A percentile compares a stretch with the other conserved stretches of the same genome.
These are phyloP conservation scores for Davidsoniella neocaledoniae DNA, from an alignment of 2,329 filamentous ascomycete genomes.

Conservation along the genomic window DNA sequence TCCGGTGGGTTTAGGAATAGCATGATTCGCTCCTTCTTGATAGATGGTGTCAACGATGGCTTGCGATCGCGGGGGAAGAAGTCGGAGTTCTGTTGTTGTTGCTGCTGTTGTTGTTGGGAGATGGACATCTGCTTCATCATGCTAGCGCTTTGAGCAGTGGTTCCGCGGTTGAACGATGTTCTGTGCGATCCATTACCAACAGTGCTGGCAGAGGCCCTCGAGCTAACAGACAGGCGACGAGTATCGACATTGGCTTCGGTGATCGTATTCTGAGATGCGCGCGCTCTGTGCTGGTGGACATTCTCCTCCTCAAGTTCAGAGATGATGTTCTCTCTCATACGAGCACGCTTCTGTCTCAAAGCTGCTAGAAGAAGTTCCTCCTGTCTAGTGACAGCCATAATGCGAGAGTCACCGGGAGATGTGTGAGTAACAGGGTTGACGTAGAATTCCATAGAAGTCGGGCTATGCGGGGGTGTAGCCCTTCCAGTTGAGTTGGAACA, in stretches of 20 bases:
- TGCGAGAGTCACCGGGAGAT: conserved; percentile 23
- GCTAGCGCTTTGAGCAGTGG: neutral
- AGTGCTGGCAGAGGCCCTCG: conserved; percentile 6
- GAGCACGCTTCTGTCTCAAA: conserved; percentile 37
- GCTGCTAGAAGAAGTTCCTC: conserved; percentile 42
- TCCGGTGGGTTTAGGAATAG: conserved; percentile 11
- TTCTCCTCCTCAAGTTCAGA: conserved; percentile 24
- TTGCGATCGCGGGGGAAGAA: conserved; percentile 5
- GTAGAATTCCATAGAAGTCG: conserved; percentile 33
- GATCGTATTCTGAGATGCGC: conserved; percentile 1
- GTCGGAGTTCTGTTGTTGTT: neutral
- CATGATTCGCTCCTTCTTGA: conserved; percentile 11
- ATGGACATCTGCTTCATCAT: neutral
- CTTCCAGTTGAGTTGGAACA: conserved; percentile 21
- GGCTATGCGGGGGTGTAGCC: conserved; percentile 34
- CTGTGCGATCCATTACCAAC: conserved; percentile 7
- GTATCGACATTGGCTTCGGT: neutral
- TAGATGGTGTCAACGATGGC: conserved; percentile 3
- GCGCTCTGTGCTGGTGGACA: conserved; percentile 2
- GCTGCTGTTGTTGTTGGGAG: conserved; percentile 14
- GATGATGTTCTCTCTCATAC: conserved; percentile 33
- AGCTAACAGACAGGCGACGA: conserved; percentile 5
- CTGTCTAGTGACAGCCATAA: conserved; percentile 41
- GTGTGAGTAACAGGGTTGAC: conserved; percentile 25
- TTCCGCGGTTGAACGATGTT: conserved; percentile 7